Evolutionary conservation across 2,329 filamentous ascomycete species (phyloP).

Genomic region (Colletotrichum sp.): DNA sequence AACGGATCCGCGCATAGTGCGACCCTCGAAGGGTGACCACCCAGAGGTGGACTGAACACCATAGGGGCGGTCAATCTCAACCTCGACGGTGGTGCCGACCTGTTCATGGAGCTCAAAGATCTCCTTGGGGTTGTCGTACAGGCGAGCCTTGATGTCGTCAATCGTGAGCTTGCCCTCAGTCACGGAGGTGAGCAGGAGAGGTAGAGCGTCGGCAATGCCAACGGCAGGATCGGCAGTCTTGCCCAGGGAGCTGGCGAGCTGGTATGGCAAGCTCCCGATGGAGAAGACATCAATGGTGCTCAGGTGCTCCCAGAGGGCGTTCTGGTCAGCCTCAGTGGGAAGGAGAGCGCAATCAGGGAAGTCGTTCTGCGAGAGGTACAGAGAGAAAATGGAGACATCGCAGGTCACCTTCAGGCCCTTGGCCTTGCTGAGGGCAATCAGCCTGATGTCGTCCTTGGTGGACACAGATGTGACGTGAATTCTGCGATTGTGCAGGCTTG

Average conservation of each 20-base stretch:
- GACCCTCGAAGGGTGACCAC: constrained; percentile 78
- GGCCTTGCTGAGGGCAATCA: constrained; percentile 79
- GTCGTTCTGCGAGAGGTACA: constrained; percentile 76
- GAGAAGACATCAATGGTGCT: constrained; percentile 80
- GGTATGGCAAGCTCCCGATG: constrained; percentile 78
- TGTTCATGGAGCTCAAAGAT: constrained; percentile 87
- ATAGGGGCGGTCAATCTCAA: constrained; percentile 77
- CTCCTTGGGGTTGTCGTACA: constrained; percentile 80
- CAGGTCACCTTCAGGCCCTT: constrained; percentile 85
- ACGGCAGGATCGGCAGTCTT: constrained; percentile 61
- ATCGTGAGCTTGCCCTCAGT: constrained; percentile 75
- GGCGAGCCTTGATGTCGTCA: constrained; percentile 72
- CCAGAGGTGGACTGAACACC: constrained; percentile 53
- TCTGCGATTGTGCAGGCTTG: constrained; percentile 78
- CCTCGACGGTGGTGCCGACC: constrained; percentile 73
- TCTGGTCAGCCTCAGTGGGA: constrained; percentile 72
- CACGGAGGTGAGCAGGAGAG: constrained; percentile 77
- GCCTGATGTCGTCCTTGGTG: constrained; percentile 79
- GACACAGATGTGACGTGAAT: constrained; percentile 83
- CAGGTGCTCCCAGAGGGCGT: constrained; percentile 76
- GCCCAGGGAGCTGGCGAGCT: constrained; percentile 66
- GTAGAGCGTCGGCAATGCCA: constrained; percentile 76
- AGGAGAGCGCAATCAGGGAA: constrained; percentile 71
- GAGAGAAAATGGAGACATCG: constrained; percentile 80
- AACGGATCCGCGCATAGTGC: constrained; percentile 71